Percentiles rank a stretch among this genome's conserved stretches.
Conservation (phyloP, 129 eudicot species). For the Artemisia argyi region DNA sequence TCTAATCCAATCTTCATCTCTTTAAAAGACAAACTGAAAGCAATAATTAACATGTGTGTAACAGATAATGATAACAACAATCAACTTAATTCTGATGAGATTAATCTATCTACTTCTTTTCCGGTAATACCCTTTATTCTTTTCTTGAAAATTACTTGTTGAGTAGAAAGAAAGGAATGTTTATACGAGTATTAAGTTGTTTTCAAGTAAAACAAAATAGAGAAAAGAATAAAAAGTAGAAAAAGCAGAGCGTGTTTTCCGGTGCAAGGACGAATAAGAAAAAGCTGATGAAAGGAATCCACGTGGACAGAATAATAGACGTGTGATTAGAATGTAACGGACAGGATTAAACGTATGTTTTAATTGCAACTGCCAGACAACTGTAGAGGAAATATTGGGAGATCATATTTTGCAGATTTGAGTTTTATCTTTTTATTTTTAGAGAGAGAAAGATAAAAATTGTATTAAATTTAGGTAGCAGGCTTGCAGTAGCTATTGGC, state of each 20-base stretch:
- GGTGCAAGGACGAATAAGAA: slow-evolving; percentile 77
- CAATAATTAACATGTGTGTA: slow-evolving; percentile 17
- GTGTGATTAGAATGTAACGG: slow-evolving; percentile 61
- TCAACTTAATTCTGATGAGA: slow-evolving; percentile 32
- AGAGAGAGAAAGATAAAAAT: slow-evolving; percentile 26
- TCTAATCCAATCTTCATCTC: neutral
- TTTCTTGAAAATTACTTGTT: slow-evolving; percentile 6
- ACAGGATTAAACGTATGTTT: slow-evolving; percentile 36
- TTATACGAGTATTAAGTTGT: neutral
- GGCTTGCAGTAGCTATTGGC: slow-evolving; percentile 65
- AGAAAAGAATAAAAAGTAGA: slow-evolving; percentile 16
- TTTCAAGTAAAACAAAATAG: neutral
- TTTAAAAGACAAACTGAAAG: too few relatives aligned
- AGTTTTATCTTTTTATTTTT: neutral
- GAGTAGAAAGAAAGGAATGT: neutral
- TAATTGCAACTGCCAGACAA: slow-evolving; percentile 57
- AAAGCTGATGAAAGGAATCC: slow-evolving; percentile 53
- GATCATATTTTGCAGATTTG: slow-evolving; percentile 14
- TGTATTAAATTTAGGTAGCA: slow-evolving; percentile 71
- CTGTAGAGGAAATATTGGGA: slow-evolving; percentile 62
- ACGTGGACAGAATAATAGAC: slow-evolving; percentile 48
- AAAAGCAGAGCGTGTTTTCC: slow-evolving; percentile 83
- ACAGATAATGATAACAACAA: slow-evolving; percentile 18
- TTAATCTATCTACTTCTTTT: slow-evolving; percentile 40
- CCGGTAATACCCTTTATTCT: slow-evolving; percentile 40